A percentile compares a stretch with the other conserved stretches of the same genome.
Conservation (phyloP, 1,139 yeast genomes). For the Blastobotrys petasosporus region DNA sequence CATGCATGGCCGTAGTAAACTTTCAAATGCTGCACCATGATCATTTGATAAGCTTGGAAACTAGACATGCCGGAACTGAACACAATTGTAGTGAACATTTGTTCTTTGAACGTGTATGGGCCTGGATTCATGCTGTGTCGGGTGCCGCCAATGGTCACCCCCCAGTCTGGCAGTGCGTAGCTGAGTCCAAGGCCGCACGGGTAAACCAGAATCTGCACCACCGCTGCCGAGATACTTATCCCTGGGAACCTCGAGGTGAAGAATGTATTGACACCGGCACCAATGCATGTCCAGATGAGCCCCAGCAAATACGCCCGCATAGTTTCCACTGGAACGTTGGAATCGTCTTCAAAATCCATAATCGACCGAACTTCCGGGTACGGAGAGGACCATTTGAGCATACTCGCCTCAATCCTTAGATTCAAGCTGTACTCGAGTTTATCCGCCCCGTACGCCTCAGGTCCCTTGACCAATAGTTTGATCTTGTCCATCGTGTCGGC, state of each 20-base stretch:
- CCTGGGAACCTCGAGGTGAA: slow-evolving; percentile 50
- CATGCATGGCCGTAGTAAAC: slow-evolving; percentile 39
- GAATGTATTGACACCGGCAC: slow-evolving; percentile 51
- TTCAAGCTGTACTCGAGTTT: slow-evolving; percentile 35
- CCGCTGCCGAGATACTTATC: slow-evolving; percentile 41
- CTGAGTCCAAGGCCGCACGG: slow-evolving; percentile 33
- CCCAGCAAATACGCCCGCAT: slow-evolving; percentile 50
- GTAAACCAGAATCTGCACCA: slow-evolving; percentile 51
- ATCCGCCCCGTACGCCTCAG: slow-evolving; percentile 26
- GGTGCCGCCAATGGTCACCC: slow-evolving; percentile 36
- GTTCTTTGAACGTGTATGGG: slow-evolving; percentile 64
- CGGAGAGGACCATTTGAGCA: slow-evolving; percentile 49
- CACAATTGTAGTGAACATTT: slow-evolving; percentile 51
- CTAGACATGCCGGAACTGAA: slow-evolving; percentile 28
- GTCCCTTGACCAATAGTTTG: slow-evolving; percentile 24
- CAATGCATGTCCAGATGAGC: slow-evolving; percentile 47
- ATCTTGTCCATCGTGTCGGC: slow-evolving; percentile 34
- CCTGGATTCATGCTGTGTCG: slow-evolving; percentile 47
- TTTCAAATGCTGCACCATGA: slow-evolving; percentile 38
- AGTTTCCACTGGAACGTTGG: slow-evolving; percentile 43
- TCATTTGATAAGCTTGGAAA: slow-evolving; percentile 33
- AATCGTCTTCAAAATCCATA: slow-evolving; percentile 37
- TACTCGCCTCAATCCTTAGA: slow-evolving; percentile 31
- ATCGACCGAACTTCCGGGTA: slow-evolving; percentile 59
- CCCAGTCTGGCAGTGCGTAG: slow-evolving; percentile 43